A percentile compares a stretch with the other conserved stretches of the same genome.
Conservation (phyloP, 2,329 filamentous ascomycete species). For the Ophiostoma fasciatum region DNA sequence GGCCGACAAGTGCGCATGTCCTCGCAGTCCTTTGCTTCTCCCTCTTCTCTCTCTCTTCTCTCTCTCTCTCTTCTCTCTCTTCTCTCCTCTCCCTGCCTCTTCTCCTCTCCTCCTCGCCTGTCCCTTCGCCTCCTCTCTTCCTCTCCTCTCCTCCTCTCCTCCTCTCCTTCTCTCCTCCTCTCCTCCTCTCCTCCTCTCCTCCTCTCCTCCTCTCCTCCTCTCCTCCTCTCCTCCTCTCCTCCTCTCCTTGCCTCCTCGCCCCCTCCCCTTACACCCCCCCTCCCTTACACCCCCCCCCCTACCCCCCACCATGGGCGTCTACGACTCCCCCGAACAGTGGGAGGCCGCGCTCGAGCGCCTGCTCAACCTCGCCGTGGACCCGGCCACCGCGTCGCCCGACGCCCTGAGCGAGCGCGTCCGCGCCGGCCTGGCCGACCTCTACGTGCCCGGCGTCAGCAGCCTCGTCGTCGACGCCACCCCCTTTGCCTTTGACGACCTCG, state of each 20-base stretch:
- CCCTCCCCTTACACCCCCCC: too few relatives aligned
- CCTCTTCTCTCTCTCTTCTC: not conserved
- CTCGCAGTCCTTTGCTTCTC: too few relatives aligned
- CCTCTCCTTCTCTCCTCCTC: not conserved
- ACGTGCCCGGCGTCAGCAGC: constrained; percentile 45
- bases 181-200: not conserved
- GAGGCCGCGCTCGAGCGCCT: constrained; percentile 14
- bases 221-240: too few relatives aligned
- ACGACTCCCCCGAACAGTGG: constrained; percentile 57
- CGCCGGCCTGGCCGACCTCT: constrained; percentile 43
- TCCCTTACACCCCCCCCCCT: constrained; percentile 23
- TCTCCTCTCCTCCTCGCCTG: not conserved
- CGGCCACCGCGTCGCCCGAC: not conserved
- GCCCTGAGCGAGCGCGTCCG: not conserved
- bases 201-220: too few relatives aligned
- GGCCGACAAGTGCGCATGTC: too few relatives aligned
- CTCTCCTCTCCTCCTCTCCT: not conserved
- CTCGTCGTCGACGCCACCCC: constrained; percentile 33
- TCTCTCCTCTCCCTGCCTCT: not conserved
- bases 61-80: not conserved
- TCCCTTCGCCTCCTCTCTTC: not conserved
- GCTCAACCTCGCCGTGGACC: constrained; percentile 3
- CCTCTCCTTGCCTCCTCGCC: too few relatives aligned
- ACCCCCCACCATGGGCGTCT: constrained; percentile 50
- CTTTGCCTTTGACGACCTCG: constrained; percentile 4